Percentiles rank a stretch among this genome's conserved stretches.
These are phyloP conservation scores for Mycena haematopus DNA, from an alignment of 768 basidiomycete genomes.

Conservation along the genomic window DNA sequence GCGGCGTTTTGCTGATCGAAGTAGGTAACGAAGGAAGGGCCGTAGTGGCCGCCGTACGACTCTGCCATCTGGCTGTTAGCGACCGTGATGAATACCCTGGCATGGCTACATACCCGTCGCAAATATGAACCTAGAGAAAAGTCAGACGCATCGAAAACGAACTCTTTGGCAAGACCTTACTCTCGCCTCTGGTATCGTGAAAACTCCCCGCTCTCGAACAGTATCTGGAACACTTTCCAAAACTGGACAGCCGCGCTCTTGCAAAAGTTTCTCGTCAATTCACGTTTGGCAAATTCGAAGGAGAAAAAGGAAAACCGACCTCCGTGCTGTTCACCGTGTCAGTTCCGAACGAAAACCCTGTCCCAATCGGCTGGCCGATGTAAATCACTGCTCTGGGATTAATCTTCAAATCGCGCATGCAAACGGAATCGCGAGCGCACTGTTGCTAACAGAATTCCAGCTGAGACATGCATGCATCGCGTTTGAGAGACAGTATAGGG, in stretches of 20 bases:
- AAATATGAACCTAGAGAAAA: constrained; percentile 56
- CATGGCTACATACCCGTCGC: constrained; percentile 47
- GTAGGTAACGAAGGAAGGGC: constrained; percentile 66
- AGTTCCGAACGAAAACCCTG: constrained; percentile 67
- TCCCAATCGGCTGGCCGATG: constrained; percentile 72
- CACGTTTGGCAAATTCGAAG: neutral
- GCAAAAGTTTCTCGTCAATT: neutral
- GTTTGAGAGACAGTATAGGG: no score
- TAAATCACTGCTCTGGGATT: constrained; percentile 59
- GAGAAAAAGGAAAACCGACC: neutral
- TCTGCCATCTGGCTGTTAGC: constrained; percentile 36
- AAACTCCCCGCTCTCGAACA: constrained; percentile 64
- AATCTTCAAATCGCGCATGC: neutral
- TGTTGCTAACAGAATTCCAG: constrained; percentile 74
- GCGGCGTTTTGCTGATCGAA: constrained; percentile 67
- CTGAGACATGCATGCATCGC: constrained; percentile 35
- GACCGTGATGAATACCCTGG: neutral
- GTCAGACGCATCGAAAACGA: neutral
- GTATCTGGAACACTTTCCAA: constrained; percentile 68
- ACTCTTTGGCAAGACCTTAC: constrained; percentile 40
- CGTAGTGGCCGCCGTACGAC: constrained; percentile 74
- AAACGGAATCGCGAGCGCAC: constrained; percentile 36
- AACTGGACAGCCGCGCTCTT: constrained; percentile 59
- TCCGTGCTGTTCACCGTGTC: constrained; percentile 64
- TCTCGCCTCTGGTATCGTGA: constrained; percentile 58